Evolutionary conservation across 495 filamentous ascomycete species (phyloP).

Genomic region (Hapsidospora chrysogenum): DNA sequence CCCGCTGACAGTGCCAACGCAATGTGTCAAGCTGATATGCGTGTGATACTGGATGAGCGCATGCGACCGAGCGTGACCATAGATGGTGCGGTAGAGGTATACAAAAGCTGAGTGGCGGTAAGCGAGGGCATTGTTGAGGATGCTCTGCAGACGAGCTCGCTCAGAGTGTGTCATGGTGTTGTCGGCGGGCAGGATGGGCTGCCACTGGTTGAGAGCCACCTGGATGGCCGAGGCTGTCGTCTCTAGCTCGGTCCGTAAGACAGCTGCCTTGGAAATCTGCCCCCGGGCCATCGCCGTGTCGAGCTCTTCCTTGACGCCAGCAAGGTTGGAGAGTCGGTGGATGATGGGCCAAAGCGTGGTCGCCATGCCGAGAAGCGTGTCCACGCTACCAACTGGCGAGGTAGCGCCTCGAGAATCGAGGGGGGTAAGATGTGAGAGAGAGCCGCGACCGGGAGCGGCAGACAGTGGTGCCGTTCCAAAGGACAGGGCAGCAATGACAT

Average conservation of each 20-base stretch:
- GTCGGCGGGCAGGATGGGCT: constrained; percentile 4
- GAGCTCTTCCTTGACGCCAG: constrained; percentile 32
- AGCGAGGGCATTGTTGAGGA: constrained; percentile 42
- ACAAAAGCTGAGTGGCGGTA: constrained; percentile 45
- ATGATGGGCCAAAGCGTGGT: constrained; percentile 47
- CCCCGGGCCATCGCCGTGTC: constrained; percentile 20
- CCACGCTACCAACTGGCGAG: constrained; percentile 27
- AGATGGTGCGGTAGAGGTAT: constrained; percentile 41
- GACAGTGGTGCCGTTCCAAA: constrained; percentile 40
- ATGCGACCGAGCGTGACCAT: constrained; percentile 23
- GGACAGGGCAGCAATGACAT: constrained; percentile 46
- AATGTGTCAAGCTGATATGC: constrained; percentile 31
- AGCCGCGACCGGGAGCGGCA: constrained; percentile 26
- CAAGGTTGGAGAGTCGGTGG: constrained; percentile 39
- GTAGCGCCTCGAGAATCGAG: constrained; percentile 25
- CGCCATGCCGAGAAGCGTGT: constrained; percentile 44
- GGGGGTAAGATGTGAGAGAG: constrained; percentile 26
- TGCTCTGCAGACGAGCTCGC: constrained; percentile 21
- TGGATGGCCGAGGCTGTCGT: constrained; percentile 38
- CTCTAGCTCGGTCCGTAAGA: constrained; percentile 37
- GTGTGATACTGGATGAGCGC: constrained; percentile 32
- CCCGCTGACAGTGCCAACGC: constrained; percentile 30
- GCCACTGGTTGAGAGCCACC: constrained; percentile 36
- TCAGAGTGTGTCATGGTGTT: constrained; percentile 8
- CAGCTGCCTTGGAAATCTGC: constrained; percentile 28